phyloP scores from a whole-genome alignment of 2,329 filamentous ascomycete species.

The Ploettnerulaceae sp. region DNA sequence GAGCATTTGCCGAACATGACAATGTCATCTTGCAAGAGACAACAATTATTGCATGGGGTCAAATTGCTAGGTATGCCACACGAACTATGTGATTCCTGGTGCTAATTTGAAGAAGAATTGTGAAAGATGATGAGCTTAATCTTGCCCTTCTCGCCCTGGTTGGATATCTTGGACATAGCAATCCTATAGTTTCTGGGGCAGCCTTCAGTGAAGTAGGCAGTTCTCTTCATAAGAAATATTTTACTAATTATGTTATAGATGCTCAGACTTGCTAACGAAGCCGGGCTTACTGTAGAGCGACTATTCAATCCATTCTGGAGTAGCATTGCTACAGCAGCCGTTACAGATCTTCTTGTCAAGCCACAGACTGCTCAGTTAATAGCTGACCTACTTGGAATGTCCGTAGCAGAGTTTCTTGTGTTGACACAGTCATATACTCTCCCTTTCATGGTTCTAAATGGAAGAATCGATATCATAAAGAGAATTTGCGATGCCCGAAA shows the following conservation, averaged over 20 bases:
- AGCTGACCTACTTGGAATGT: conserved; percentile 74
- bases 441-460: conserved; percentile 78
- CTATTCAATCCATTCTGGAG: conserved; percentile 87
- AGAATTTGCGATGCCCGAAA: conserved; percentile 75
- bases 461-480: conserved; percentile 71
- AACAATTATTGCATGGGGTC: conserved; percentile 79
- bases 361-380: conserved; percentile 80
- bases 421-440: conserved; percentile 76
- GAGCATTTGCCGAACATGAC: conserved; percentile 65
- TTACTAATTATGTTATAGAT: conserved; percentile 43
- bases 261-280: conserved; percentile 63
- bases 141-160: conserved; percentile 78
- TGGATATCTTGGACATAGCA: conserved; percentile 80
- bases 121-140: conserved; percentile 78
- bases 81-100: background rate
- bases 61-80: conserved; percentile 59
- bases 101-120: conserved; percentile 44
- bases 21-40: conserved; percentile 70
- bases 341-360: conserved; percentile 73
- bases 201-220: conserved; percentile 74
- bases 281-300: conserved; percentile 56
- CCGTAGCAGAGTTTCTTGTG: conserved; percentile 67
- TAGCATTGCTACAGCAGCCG: conserved; percentile 73
- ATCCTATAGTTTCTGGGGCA: conserved; percentile 71
- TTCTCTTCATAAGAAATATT: background rate